A percentile compares a stretch with the other conserved stretches of the same genome.
Evolutionary conservation across 148 eudicot genomes (phyloP).

Genomic region (Vaccinium darrowii): DNA sequence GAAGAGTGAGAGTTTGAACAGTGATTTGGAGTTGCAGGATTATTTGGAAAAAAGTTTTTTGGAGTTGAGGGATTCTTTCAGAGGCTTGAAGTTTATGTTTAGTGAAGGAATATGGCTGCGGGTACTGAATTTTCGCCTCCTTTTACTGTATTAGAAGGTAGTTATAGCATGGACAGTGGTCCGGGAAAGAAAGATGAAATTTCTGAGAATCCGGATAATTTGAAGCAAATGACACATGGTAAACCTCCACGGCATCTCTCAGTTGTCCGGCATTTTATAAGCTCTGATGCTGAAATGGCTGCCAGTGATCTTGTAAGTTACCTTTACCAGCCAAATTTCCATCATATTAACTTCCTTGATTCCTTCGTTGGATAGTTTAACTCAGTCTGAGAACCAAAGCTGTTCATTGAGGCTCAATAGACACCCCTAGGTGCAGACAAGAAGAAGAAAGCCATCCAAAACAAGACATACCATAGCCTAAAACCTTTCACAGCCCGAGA

Average conservation of each 20-base stretch:
- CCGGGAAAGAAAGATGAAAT: slow-evolving; percentile 36
- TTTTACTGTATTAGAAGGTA: slow-evolving; percentile 41
- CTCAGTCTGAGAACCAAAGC: background rate
- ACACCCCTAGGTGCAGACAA: background rate
- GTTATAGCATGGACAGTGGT: slow-evolving; percentile 34
- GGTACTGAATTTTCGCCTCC: slow-evolving; percentile 63
- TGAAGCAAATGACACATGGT: slow-evolving; percentile 47
- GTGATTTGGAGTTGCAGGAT: background rate
- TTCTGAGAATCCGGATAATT: slow-evolving; percentile 35
- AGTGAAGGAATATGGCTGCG: slow-evolving; percentile 57
- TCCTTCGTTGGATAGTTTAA: background rate
- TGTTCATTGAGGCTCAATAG: background rate
- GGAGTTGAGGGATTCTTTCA: background rate
- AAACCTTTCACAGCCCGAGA: background rate
- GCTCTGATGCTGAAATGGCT: slow-evolving; percentile 35
- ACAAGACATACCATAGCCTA: background rate
- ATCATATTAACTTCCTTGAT: background rate
- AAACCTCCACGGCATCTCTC: slow-evolving; percentile 73
- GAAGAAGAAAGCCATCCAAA: background rate
- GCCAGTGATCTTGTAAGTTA: slow-evolving; percentile 45
- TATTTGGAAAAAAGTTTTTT: background rate
- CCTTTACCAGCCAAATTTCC: background rate
- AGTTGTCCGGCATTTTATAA: slow-evolving; percentile 55
- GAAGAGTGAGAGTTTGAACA: background rate
- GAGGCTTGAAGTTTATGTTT: slow-evolving; percentile 30